Percentiles rank a stretch among this genome's conserved stretches.
phyloP scores from a whole-genome alignment of 768 basidiomycete genomes.

The Boletus subcaerulescens region DNA sequence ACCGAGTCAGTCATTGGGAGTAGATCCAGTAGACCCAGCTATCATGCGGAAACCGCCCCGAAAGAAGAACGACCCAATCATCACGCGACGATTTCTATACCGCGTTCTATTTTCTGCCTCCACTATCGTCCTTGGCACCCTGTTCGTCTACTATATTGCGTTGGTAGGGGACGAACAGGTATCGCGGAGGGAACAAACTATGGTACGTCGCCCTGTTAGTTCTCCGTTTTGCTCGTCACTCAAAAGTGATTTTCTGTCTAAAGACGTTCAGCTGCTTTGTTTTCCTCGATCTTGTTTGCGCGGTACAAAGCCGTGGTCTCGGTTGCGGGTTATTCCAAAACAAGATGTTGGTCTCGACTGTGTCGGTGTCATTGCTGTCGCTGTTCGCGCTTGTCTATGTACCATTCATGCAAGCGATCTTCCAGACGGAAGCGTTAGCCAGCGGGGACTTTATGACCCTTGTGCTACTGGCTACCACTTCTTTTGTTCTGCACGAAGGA shows the following conservation, averaged over 20 bases:
- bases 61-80: constrained; percentile 86
- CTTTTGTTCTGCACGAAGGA: constrained; percentile 72
- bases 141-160: constrained; percentile 84
- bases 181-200: constrained; percentile 89
- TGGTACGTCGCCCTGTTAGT: constrained; percentile 54
- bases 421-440: constrained; percentile 86
- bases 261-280: constrained; percentile 98
- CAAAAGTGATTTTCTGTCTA: not conserved
- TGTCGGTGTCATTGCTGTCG: constrained; percentile 79
- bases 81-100: constrained; percentile 66
- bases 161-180: constrained; percentile 73
- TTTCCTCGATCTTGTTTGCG: constrained; percentile 94
- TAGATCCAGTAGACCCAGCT: constrained; percentile 91
- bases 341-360: constrained; percentile 85
- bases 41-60: constrained; percentile 94
- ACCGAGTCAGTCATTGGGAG: constrained; percentile 92
- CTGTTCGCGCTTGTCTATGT: constrained; percentile 88
- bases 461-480: constrained; percentile 60
- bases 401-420: constrained; percentile 85
- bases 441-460: constrained; percentile 68
- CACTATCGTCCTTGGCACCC: constrained; percentile 84
- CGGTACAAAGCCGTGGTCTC: constrained; percentile 90
- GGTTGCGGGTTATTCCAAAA: constrained; percentile 82
- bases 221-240: not conserved
- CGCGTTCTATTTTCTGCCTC: constrained; percentile 92